These are phyloP conservation scores for Friedmanniomyces simplex DNA, from an alignment of 495 filamentous ascomycete species.

Conservation along the genomic window DNA sequence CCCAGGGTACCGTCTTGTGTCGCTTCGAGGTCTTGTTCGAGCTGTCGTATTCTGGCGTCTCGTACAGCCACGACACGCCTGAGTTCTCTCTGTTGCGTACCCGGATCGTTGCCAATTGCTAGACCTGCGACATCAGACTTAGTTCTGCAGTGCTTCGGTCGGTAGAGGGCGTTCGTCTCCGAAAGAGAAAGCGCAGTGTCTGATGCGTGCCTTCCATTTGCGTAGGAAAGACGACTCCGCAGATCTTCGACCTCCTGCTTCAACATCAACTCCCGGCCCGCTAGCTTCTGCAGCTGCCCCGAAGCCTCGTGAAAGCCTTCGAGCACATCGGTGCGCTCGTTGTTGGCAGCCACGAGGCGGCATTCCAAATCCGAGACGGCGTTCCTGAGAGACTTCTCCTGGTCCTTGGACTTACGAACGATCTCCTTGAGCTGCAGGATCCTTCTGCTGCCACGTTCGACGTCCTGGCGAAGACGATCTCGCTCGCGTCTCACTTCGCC, in stretches of 20 bases:
- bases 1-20: not conserved
- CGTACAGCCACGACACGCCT: not conserved
- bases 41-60: not conserved
- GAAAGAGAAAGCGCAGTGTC: not conserved
- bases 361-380: slow-evolving; percentile 10
- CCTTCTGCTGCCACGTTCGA: slow-evolving; percentile 3
- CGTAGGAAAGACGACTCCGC: not conserved
- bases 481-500: slow-evolving; percentile 7
- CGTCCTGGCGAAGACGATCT: slow-evolving; percentile 6
- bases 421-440: slow-evolving; percentile 14
- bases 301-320: slow-evolving; percentile 19
- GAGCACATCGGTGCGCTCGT: slow-evolving; percentile 17
- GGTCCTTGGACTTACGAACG: slow-evolving; percentile 12
- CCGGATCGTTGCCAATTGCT: not conserved
- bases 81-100: not conserved
- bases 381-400: slow-evolving; percentile 12
- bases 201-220: not conserved
- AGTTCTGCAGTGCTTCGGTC: slow-evolving; percentile 1
- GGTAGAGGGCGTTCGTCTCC: not conserved
- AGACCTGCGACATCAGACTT: slow-evolving; percentile 1
- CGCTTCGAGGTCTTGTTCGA: not conserved
- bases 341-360: slow-evolving; percentile 17
- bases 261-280: not conserved
- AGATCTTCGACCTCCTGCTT: slow-evolving; percentile 6
- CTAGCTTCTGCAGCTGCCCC: slow-evolving; percentile 2